Conservation (phyloP, 2,329 filamentous ascomycete species). For the Seiridium cupressi region DNA sequence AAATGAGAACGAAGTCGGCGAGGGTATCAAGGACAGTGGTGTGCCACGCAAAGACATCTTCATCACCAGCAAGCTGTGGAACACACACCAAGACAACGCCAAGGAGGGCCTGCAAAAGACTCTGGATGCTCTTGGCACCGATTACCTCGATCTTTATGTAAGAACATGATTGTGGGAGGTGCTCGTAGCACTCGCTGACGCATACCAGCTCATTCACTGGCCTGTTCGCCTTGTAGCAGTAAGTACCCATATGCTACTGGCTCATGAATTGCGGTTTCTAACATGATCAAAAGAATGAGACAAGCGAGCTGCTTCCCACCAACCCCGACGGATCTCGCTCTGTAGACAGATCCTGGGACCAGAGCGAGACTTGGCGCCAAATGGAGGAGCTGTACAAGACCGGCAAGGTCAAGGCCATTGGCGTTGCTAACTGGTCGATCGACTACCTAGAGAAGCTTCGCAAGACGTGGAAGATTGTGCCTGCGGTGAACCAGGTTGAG, state of each 20-base stretch:
- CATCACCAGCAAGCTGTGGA: slow-evolving; percentile 19
- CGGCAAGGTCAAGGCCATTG: slow-evolving; percentile 55
- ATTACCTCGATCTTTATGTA: slow-evolving; percentile 37
- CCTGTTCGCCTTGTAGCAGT: slow-evolving; percentile 20
- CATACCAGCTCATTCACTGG: slow-evolving; percentile 31
- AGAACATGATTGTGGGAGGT: background rate
- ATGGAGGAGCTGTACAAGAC: slow-evolving; percentile 43
- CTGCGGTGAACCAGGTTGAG: slow-evolving; percentile 52
- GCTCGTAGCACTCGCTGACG: background rate
- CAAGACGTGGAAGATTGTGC: slow-evolving; percentile 34
- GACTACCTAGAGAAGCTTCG: slow-evolving; percentile 53
- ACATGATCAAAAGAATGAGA: slow-evolving; percentile 17
- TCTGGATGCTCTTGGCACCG: slow-evolving; percentile 31
- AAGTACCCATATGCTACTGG: background rate
- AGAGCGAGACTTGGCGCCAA: slow-evolving; percentile 11
- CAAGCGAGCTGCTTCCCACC: slow-evolving; percentile 16
- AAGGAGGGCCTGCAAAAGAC: slow-evolving; percentile 28
- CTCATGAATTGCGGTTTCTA: background rate
- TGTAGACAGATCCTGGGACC: slow-evolving; percentile 20
- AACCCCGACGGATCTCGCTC: slow-evolving; percentile 16
- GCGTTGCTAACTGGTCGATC: slow-evolving; percentile 57
- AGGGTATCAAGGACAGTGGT: slow-evolving; percentile 17
- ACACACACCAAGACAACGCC: slow-evolving; percentile 29
- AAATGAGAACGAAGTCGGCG: slow-evolving; percentile 49
- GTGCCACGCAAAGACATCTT: slow-evolving; percentile 10